Percentiles rank a stretch among this genome's conserved stretches.
phyloP scores from a whole-genome alignment of 2,329 filamentous ascomycete species.

The Fusarium virguliforme region DNA sequence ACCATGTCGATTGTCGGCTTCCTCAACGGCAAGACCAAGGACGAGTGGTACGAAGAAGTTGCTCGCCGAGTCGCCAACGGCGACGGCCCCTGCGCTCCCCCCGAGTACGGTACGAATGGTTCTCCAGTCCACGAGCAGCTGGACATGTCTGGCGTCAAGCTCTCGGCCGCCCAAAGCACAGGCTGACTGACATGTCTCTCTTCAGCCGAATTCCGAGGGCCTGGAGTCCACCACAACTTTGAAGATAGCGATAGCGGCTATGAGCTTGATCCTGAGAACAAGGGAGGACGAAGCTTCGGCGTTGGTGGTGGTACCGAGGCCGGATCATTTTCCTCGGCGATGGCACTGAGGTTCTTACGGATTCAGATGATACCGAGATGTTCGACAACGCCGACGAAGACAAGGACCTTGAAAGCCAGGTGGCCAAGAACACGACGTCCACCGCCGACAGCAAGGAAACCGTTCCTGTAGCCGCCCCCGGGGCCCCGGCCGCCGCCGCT shows the following conservation, averaged over 20 bases:
- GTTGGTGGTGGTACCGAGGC: slow-evolving; percentile 81
- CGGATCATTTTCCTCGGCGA: slow-evolving; percentile 96
- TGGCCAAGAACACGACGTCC: slow-evolving; percentile 71
- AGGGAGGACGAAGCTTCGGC: slow-evolving; percentile 72
- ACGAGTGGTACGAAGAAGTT: slow-evolving; percentile 98
- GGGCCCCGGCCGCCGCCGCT: slow-evolving; percentile 38
- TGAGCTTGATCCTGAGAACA: slow-evolving; percentile 80
- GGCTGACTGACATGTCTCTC: slow-evolving; percentile 44
- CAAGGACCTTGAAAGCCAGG: slow-evolving; percentile 88
- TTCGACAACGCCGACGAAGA: slow-evolving; percentile 91
- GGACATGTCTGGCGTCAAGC: slow-evolving; percentile 18
- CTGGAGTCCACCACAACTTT: slow-evolving; percentile 85
- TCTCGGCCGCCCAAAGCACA: slow-evolving; percentile 17
- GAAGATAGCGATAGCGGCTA: slow-evolving; percentile 85
- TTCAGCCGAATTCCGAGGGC: slow-evolving; percentile 86
- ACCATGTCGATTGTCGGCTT: slow-evolving; percentile 95
- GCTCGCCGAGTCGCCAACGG: slow-evolving; percentile 94
- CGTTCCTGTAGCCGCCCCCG: slow-evolving; percentile 45
- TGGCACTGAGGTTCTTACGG: slow-evolving; percentile 91
- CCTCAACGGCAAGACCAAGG: slow-evolving; percentile 91
- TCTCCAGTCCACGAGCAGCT: slow-evolving; percentile 50
- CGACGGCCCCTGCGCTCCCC: slow-evolving; percentile 97
- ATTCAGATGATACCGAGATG: slow-evolving; percentile 92
- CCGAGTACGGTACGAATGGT: slow-evolving; percentile 94
- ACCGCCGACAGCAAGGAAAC: slow-evolving; percentile 48